Evolutionary conservation across 257 asterid species (phyloP).

Genomic region (Solanum arcanum): DNA sequence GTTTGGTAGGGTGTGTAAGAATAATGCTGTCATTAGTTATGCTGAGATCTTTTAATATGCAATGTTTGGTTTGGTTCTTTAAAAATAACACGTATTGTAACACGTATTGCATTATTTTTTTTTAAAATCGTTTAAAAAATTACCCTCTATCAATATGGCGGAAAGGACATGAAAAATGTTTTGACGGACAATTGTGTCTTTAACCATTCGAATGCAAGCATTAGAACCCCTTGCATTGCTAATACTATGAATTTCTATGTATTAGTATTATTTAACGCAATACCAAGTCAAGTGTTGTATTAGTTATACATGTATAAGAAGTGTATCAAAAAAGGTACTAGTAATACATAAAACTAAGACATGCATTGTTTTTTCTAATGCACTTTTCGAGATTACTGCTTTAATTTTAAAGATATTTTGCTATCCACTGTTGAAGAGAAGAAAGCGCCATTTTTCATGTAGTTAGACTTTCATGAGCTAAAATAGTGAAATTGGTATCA

Average conservation of each 20-base stretch:
- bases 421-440: not conserved
- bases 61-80: not conserved
- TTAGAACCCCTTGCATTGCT: not conserved
- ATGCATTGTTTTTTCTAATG: not conserved
- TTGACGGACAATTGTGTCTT: not conserved
- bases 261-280: not conserved
- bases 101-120: not conserved
- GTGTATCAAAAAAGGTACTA: not conserved
- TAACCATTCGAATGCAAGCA: not conserved
- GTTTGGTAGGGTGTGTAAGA: not conserved
- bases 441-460: not conserved
- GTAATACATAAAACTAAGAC: not conserved
- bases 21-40: not conserved
- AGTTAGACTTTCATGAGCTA: not conserved
- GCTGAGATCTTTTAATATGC: not conserved
- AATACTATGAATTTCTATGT: not conserved
- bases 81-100: not conserved
- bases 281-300: not conserved
- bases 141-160: not conserved
- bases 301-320: not conserved
- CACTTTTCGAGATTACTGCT: not conserved
- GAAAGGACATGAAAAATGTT: not conserved
- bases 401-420: not conserved
- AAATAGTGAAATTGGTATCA: not conserved
- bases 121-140: too few relatives aligned